Evolutionary conservation across 1,284 basidiomycete genomes (phyloP).

Genomic region (Ganoderma resinaceum): DNA sequence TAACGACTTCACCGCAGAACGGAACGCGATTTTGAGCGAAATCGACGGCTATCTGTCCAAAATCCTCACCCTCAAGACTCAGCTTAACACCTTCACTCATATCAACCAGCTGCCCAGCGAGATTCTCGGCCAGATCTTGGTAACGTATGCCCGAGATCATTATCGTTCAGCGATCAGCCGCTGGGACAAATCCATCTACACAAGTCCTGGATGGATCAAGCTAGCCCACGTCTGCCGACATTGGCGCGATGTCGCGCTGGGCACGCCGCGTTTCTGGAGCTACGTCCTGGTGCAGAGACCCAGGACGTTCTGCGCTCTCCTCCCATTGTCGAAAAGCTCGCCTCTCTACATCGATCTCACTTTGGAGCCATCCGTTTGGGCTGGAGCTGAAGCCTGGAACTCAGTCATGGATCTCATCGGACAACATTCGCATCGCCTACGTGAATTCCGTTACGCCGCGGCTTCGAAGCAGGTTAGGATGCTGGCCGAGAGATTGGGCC

Average conservation of each 20-base stretch:
- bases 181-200: background rate
- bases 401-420: background rate
- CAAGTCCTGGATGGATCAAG: background rate
- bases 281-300: background rate
- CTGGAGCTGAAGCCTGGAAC: background rate
- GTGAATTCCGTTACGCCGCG: background rate
- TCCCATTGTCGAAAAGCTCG: background rate
- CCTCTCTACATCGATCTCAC: background rate
- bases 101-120: background rate
- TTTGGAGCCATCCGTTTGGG: background rate
- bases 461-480: background rate
- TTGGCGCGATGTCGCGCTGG: background rate
- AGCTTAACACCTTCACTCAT: background rate
- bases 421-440: background rate
- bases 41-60: background rate
- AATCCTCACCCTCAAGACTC: background rate
- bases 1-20: background rate
- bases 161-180: background rate
- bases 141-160: background rate
- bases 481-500: background rate
- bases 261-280: background rate
- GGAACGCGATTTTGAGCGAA: background rate
- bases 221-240: background rate
- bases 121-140: background rate
- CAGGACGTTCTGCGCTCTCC: background rate